Base-by-base conservation (phyloP, 768 basidiomycete genomes). In the Tricholoma hemisulphureum region DNA sequence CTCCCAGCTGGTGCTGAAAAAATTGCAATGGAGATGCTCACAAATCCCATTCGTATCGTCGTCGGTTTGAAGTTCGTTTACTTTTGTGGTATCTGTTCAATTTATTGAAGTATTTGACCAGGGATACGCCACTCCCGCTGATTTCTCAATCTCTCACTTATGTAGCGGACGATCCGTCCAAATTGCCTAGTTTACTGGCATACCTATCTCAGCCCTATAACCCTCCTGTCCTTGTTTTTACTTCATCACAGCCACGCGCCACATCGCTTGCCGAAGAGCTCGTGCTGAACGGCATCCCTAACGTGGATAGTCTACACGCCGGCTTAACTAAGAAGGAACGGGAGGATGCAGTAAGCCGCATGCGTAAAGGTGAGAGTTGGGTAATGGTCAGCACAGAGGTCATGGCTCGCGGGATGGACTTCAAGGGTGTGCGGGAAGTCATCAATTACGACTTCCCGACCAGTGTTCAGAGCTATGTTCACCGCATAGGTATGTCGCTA, bases 361-460 rank as follows among this genome's bases (percentile, higher is more conserved):
- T 99, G 88, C 86, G 92, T 24, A 81, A 80, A 64, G 97, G 95
- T 0, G 84, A 92, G 68, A 89, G 92, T 59, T 98, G 97, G 97
- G 85, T 95, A 31, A 84, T 98, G 83, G 83, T 99, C 46, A 92
- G 89, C 62, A 99, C 97, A 21, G 97, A 99, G 70, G 91, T 98
- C 51, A 91, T 98, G 92, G 94, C 93, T 21, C 83, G 97, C 63
- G 97, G 97, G 3, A 95, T 99, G 89, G 97, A 98, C 69, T 98
- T 99, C 78, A 91, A 89, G 70, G 95, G 95, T 9, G 85, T 96
- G 52, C 80, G 87, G 58, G 91, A 98, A 67, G 95, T 99, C 9
- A 88, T 98, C 68, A 99, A 98, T 71, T 95, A 91, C 66, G 96
- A 98, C 73, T 98, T 98, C 73, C 97, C 97, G 2, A 94, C 89